Evolutionary conservation across 176 grass and related monocot genomes (phyloP).

Genomic region (Aechmea fasciata): DNA sequence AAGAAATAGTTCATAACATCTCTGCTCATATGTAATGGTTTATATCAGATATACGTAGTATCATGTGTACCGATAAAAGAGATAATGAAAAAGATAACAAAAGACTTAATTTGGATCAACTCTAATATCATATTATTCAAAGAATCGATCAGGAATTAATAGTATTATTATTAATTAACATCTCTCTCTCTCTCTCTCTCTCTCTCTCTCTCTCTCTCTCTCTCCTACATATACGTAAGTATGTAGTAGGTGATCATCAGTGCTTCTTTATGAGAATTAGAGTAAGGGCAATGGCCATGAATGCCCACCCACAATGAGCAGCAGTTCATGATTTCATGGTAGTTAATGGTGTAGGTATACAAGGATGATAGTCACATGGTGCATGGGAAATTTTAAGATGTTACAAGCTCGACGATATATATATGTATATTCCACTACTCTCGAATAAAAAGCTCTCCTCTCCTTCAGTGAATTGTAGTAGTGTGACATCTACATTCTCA

Average conservation of each 20-base stretch:
- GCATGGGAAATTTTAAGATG: conserved; percentile 29
- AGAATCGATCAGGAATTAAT: no score
- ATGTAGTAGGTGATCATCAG: conserved; percentile 1
- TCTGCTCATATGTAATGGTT: no score
- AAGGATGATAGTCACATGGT: conserved; percentile 43
- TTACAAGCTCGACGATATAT: neutral
- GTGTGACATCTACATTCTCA: neutral
- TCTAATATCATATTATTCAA: no score
- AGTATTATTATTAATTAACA: neutral
- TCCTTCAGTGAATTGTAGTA: no score
- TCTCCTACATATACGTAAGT: neutral
- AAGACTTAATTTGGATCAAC: no score
- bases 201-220: conserved; percentile 4
- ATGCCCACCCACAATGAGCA: conserved; percentile 29
- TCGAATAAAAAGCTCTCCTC: neutral
- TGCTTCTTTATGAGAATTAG: conserved; percentile 13
- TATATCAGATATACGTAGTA: no score
- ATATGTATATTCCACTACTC: neutral
- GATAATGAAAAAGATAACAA: no score
- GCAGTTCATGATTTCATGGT: conserved; percentile 37
- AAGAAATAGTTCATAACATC: no score
- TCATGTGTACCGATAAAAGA: no score
- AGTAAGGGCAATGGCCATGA: conserved; percentile 6
- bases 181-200: neutral
- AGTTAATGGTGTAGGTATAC: conserved; percentile 44